A percentile compares a stretch with the other conserved stretches of the same genome.
phyloP scores from a whole-genome alignment of 225 moss, liverwort and hornwort species.

The Climacium dendroides region DNA sequence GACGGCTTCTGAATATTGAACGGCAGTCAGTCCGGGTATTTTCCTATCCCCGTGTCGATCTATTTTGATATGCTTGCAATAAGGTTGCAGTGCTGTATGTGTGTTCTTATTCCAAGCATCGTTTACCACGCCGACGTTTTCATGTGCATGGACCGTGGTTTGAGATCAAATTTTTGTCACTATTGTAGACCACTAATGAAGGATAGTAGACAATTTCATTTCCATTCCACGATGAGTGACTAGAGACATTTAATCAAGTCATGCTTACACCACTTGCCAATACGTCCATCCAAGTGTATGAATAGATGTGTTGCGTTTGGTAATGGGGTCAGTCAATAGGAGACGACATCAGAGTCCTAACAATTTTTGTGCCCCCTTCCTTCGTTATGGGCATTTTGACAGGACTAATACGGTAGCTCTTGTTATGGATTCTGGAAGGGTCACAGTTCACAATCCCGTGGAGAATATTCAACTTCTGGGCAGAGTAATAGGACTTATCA shows the following conservation, averaged over 20 bases:
- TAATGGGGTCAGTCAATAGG: neutral
- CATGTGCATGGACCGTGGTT: neutral
- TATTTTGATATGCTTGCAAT: neutral
- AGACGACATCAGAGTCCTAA: neutral
- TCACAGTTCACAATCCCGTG: conserved; percentile 59
- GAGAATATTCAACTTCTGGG: conserved; percentile 35
- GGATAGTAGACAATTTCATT: neutral
- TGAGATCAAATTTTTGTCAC: neutral
- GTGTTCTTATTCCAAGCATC: neutral
- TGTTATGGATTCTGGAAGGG: conserved; percentile 69
- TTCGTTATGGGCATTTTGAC: neutral
- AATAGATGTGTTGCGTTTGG: neutral
- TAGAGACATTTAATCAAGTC: neutral
- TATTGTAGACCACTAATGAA: neutral
- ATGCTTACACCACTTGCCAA: neutral
- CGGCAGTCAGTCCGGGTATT: conserved; percentile 59
- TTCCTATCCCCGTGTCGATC: neutral
- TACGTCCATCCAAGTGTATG: neutral
- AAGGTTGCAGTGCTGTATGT: neutral
- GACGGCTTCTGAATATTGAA: conserved; percentile 57
- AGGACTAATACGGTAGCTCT: conserved; percentile 5
- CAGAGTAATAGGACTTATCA: conserved; percentile 29
- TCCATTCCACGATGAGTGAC: neutral
- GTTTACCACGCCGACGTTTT: neutral
- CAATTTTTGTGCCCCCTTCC: neutral